Evolutionary conservation across 2,329 filamentous ascomycete genomes (phyloP), one percentile per base, ranked within the genome.

Genomic region (Neofusicoccum umdonicola): DNA sequence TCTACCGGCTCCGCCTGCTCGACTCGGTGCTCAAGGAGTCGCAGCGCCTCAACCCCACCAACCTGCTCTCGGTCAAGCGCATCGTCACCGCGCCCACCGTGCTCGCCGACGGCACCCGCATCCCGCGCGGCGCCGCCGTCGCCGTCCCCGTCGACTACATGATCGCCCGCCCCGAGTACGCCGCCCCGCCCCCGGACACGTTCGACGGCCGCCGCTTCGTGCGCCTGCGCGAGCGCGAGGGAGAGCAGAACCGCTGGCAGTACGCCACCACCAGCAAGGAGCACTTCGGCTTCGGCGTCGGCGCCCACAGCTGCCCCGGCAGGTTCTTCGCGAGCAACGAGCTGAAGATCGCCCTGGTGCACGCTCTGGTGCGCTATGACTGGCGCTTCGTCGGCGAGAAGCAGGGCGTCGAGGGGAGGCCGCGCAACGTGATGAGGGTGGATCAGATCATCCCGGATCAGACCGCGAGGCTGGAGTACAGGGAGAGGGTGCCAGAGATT

Each of bases 241-340:
- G 60, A 15, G 13, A 27, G 34, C 41, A 61, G n/a, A 56, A 56
- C 31, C 51, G 34, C 34, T 56, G 34, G 34, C 65, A 67, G 34
- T 75, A 72, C 51, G 71, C 73, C 41, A 71, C 68, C 1, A 69
- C 67, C 5, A 71, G 71, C 37, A 15, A 44, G 13, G 64, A 67
- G 7, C 70, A 69, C n/a, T 62, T 74, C 6, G 37, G 31, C 2
- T 76, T 73, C 54, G 73, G 73, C 0, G 74, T 74, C 54, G 74
- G 74, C 1, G 52, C 66, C 1, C 72, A 75, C 62, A 70, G 72
- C 0, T 71, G 69, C 15, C 70, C 69, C 0, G 69, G 69, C 9
- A 54, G 69, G 7, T 71, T 72, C 63, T 71, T 72, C 45, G 70
- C 68, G 0, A 66, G 66, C 6, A 68, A 69, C 17, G 68, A 69